Evolutionary conservation across 2,329 filamentous ascomycete species (phyloP).

Genomic region (Boeremia lycopersici): DNA sequence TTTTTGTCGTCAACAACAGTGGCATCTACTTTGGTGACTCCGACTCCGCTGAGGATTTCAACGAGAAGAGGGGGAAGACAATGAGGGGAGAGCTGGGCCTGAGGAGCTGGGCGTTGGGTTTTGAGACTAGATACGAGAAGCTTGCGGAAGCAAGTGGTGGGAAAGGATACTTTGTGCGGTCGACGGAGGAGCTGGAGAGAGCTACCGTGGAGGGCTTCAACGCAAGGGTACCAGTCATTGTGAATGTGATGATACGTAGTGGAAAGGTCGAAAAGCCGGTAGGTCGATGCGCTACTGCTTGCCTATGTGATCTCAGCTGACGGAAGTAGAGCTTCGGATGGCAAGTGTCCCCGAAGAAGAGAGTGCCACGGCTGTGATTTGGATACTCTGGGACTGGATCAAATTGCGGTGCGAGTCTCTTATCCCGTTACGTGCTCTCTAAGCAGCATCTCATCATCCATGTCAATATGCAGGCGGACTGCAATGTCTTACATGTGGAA

Average conservation of each 20-base stretch:
- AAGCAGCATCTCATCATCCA: no score
- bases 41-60: constrained; percentile 50
- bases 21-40: constrained; percentile 49
- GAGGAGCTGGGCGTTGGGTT: constrained; percentile 58
- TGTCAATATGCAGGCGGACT: no score
- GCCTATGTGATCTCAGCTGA: background rate
- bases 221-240: constrained; percentile 55
- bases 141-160: constrained; percentile 62
- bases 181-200: constrained; percentile 56
- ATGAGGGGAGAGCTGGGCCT: constrained; percentile 47
- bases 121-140: constrained; percentile 62
- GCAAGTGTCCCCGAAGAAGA: background rate
- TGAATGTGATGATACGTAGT: constrained; percentile 62
- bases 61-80: constrained; percentile 46
- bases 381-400: background rate
- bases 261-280: constrained; percentile 41
- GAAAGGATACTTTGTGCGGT: constrained; percentile 58
- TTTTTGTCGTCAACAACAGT: constrained; percentile 64
- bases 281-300: background rate
- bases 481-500: background rate
- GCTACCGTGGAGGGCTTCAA: constrained; percentile 60
- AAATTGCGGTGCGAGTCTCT: background rate
- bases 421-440: background rate
- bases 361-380: background rate
- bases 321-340: background rate